Evolutionary conservation across 1,284 basidiomycete species (phyloP), one percentile per base, ranked within the genome.

Genomic region (Apiotrichum gamsii): DNA sequence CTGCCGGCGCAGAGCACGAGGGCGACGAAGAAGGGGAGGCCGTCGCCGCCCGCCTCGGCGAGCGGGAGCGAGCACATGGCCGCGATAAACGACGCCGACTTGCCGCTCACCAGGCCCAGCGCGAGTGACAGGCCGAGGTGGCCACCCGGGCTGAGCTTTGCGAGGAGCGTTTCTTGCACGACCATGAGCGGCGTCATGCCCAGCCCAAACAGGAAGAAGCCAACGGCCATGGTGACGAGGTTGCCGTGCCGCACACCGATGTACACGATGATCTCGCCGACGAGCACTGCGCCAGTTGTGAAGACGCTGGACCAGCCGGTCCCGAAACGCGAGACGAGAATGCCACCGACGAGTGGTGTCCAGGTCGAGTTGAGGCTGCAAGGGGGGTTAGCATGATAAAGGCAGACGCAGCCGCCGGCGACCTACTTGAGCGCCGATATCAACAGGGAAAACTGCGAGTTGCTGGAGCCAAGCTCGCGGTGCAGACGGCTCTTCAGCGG

Each of bases 71-170:
- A 82, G 6, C 82, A 82, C 28, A 82, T 76, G 8, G 85, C 84
- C 16, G 85, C 79, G 43, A 86, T 54, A 62, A 87, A 88, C 6
- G 83, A 85, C 0, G 85, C 78, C 16, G 76, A 80, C 64, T 87
- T 88, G 39, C 86, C 86, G 4, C 80, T 83, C 16, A 88, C 78
- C 14, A 88, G 80, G 18, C 85, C 85, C 30, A 88, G 75, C 1
- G 85, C 85, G 72, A 88, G 80, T 1, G 84, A 85, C 5, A 84
- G 73, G 5, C 85, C 85, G 2, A 88, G 75, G n/a, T 84, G 84
- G 61, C 82, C 82, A 0, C 80, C 79, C 52, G 79, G 81, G 72
- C 58, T 59, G 18, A 87, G 85, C 18, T 83, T 82, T 39, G 87
- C 83, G 43, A 88, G 84, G 5, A 62, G 58, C 15, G 64, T 60